Evolutionary conservation across 139 green algal genomes (phyloP), one percentile per base, ranked within the genome.

Genomic region (Pycnococcus provasolii): DNA sequence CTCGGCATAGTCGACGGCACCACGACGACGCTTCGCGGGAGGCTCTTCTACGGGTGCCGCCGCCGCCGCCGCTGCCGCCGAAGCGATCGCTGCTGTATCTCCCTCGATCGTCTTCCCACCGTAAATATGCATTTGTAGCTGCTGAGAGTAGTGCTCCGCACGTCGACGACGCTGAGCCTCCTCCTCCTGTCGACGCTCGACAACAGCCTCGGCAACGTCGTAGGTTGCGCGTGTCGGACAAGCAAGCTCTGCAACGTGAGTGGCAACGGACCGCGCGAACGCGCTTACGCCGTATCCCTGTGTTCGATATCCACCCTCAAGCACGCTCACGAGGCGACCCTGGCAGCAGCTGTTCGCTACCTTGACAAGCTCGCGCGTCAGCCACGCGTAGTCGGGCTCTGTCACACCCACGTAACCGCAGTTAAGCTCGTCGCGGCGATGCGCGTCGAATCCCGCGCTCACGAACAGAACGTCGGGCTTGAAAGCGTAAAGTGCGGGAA

Each of bases 231-330:
- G 15, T 8, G 53, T 67, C 58, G 37, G 11, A 42, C 26, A 13
- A 40, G 61, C 48, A 47, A 96, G 77, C 3, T 80, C 83, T 0
- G 79, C 72, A 37, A 95, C 86, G 67, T 96, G 90, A 1, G 89
- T 80, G 0, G 87, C 90, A 15, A 95, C 88, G 46, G 70, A 84
- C 26, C 89, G 80, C 2, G 88, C 84, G 73, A 96, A 95, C 4
- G 89, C 83, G 37, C 78, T 89, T 1, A 88, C 80, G 3, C 86
- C 41, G 44, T 73, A 74, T 1, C 89, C 90, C 57, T 90, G 83
- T 42, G 94, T 87, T 72, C 88, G 85, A 80, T 96, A 96, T 3
- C 90, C 90, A 6, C 90, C 90, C 74, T 96, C 90, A 46, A 96
- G 76, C 8, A 85, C 85, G 4, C 70, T 86, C 45, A 96, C 88